A percentile compares a stretch with the other conserved stretches of the same genome.
These are phyloP conservation scores for Pyricularia sp. DNA, from an alignment of 2,329 filamentous ascomycete genomes.

Conservation along the genomic window DNA sequence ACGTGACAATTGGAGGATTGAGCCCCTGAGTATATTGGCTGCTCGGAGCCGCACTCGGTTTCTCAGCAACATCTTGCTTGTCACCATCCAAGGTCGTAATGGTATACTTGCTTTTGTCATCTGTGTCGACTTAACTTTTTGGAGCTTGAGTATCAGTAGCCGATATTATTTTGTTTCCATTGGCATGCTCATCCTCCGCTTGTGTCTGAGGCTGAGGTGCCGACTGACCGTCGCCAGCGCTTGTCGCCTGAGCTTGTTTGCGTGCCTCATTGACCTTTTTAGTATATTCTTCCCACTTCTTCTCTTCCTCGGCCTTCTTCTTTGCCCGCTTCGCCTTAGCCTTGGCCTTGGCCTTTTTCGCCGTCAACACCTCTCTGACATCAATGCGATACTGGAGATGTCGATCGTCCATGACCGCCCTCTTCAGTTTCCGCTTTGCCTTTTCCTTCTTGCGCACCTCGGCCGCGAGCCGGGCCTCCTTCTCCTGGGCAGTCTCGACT, in stretches of 20 bases:
- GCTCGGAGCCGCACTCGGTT: background rate
- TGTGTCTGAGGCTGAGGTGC: background rate
- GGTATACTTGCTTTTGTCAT: background rate
- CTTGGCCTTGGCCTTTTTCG: conserved; percentile 21
- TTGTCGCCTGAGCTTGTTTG: conserved; percentile 21
- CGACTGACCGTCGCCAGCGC: conserved; percentile 11
- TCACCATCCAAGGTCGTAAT: background rate
- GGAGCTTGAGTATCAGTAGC: background rate
- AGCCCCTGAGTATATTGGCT: background rate
- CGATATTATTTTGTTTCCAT: background rate
- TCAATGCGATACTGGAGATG: conserved; percentile 18
- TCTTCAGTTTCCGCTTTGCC: conserved; percentile 36
- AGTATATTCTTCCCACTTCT: conserved; percentile 4
- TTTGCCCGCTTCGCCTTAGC: conserved; percentile 17
- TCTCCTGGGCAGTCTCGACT: conserved; percentile 33
- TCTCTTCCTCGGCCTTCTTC: conserved; percentile 14
- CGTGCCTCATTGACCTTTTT: conserved; percentile 10
- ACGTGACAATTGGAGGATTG: background rate
- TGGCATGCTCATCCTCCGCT: background rate
- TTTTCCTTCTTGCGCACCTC: conserved; percentile 29
- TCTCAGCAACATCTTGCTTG: background rate
- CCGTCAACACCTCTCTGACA: conserved; percentile 24
- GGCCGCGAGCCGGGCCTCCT: conserved; percentile 32
- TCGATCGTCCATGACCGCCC: conserved; percentile 25
- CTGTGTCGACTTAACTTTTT: background rate